A percentile compares a stretch with the other conserved stretches of the same genome.
phyloP scores from a whole-genome alignment of 1,284 basidiomycete genomes.

The Wolfiporia cocos region DNA sequence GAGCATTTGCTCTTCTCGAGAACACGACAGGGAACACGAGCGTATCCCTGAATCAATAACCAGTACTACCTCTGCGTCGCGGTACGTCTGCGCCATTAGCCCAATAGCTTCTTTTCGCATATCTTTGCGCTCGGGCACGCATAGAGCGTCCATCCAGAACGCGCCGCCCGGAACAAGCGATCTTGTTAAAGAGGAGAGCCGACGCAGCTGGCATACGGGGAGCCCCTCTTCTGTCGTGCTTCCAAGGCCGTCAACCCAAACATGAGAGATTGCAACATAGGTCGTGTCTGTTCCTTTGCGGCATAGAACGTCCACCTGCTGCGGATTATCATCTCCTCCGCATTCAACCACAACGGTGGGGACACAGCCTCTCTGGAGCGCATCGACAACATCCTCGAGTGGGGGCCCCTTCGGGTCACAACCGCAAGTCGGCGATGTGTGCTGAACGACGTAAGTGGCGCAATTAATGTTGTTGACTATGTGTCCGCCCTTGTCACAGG shows the following conservation, averaged over 20 bases:
- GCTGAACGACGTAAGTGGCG: background rate
- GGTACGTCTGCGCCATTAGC: constrained; percentile 9
- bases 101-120: constrained; percentile 7
- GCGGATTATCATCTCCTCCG: no score
- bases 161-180: constrained; percentile 3
- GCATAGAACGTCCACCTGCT: background rate
- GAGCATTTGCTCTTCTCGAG: constrained; percentile 6
- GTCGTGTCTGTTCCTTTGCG: background rate
- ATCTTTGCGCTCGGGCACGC: constrained; percentile 5
- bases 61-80: constrained; percentile 5
- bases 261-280: constrained; percentile 12
- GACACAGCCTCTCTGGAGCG: background rate
- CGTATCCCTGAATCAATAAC: constrained; percentile 8
- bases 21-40: constrained; percentile 1
- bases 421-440: background rate
- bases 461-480: background rate
- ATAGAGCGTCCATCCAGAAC: constrained; percentile 11
- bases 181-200: constrained; percentile 1
- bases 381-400: background rate
- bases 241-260: constrained; percentile 12
- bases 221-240: constrained; percentile 12
- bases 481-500: background rate
- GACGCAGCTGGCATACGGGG: constrained; percentile 7
- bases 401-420: background rate
- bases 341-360: background rate